A percentile compares a stretch with the other conserved stretches of the same genome.
Evolutionary conservation across 805 yeast species (phyloP).

Genomic region (Monosporozyma siamensis): DNA sequence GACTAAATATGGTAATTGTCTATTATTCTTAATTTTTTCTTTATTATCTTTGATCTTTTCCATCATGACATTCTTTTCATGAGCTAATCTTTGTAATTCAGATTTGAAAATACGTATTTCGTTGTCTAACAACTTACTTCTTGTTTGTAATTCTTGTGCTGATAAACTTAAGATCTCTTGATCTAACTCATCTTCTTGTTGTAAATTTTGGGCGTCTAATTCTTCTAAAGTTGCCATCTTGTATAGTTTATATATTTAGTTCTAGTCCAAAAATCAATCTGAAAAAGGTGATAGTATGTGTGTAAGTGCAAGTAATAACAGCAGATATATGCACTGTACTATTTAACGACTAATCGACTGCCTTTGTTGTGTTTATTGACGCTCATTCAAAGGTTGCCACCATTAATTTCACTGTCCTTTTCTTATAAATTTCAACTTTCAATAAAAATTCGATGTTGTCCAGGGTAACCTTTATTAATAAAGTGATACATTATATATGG

Average conservation of each 20-base stretch:
- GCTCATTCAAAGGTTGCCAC: no score
- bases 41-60: constrained; percentile 93
- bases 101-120: constrained; percentile 92
- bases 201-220: constrained; percentile 43
- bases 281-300: no score
- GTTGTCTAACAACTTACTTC: constrained; percentile 82
- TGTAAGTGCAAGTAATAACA: no score
- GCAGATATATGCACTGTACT: no score
- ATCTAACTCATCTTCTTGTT: constrained; percentile 54
- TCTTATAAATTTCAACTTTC: no score
- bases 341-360: no score
- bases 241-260: background rate
- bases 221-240: constrained; percentile 80
- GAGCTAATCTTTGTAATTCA: constrained; percentile 80
- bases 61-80: constrained; percentile 86
- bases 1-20: constrained; percentile 90
- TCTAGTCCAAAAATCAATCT: no score
- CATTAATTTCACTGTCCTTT: no score
- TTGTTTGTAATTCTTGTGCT: constrained; percentile 72
- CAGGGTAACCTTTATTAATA: no score
- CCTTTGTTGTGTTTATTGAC: no score
- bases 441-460: no score
- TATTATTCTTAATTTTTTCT: constrained; percentile 91
- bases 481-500: no score
- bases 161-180: constrained; percentile 72